Conservation (phyloP, 352 stramenopile genomes). For the Peronosclerospora sorghi region DNA sequence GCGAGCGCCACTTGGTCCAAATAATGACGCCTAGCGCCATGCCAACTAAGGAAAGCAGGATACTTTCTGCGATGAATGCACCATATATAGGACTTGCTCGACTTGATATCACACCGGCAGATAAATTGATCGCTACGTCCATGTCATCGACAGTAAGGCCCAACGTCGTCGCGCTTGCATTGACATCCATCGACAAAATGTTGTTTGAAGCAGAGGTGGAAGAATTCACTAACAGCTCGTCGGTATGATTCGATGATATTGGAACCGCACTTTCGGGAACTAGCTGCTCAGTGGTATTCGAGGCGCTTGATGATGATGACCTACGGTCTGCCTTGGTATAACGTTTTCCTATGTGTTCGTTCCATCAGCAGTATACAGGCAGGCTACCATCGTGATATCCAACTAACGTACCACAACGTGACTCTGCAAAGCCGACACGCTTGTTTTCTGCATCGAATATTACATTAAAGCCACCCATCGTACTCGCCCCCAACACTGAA, state of each 20-base stretch:
- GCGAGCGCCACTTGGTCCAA: slow-evolving; percentile 36
- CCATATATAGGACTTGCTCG: slow-evolving; percentile 13
- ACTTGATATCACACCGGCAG: neutral
- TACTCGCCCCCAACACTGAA: slow-evolving; percentile 63
- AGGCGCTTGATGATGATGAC: slow-evolving; percentile 4
- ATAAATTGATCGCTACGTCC: slow-evolving; percentile 2
- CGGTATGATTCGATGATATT: neutral
- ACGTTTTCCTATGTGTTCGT: slow-evolving; percentile 9
- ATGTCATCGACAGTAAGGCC: neutral
- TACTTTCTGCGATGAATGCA: slow-evolving; percentile 40
- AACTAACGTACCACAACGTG: slow-evolving; percentile 40
- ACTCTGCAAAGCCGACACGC: slow-evolving; percentile 69
- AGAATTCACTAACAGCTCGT: slow-evolving; percentile 1
- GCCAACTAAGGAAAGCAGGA: slow-evolving; percentile 42
- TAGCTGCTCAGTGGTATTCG: neutral
- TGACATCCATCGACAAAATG: slow-evolving; percentile 5
- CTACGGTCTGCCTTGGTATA: slow-evolving; percentile 6
- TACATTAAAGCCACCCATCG: slow-evolving; percentile 76
- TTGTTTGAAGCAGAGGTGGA: slow-evolving; percentile 4
- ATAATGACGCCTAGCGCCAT: slow-evolving; percentile 40
- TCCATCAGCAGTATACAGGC: neutral
- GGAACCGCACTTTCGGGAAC: slow-evolving; percentile 1
- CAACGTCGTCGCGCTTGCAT: slow-evolving; percentile 4
- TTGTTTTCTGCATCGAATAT: slow-evolving; percentile 74
- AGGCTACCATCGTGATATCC: neutral